Conservation (phyloP, 1,139 yeast genomes). For the Diutina neorugosa region DNA sequence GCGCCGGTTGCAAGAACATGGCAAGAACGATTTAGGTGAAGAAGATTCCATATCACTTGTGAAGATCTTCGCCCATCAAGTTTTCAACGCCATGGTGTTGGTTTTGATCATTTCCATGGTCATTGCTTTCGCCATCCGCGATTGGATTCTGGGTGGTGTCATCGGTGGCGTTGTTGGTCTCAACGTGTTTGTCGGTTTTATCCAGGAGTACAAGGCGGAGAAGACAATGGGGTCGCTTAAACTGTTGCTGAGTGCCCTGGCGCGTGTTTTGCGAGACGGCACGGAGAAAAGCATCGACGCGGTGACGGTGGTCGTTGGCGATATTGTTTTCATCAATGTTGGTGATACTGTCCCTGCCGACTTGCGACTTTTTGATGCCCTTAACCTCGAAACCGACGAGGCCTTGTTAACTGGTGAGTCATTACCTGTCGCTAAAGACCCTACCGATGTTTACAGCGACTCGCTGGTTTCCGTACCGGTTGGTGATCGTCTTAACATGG, state of each 20-base stretch:
- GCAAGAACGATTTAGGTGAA: conserved; percentile 52
- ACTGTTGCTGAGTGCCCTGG: conserved; percentile 61
- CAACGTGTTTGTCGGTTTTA: conserved; percentile 57
- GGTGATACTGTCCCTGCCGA: conserved; percentile 82
- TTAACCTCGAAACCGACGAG: conserved; percentile 72
- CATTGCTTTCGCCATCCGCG: conserved; percentile 62
- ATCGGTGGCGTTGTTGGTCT: conserved; percentile 58
- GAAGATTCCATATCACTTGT: conserved; percentile 43
- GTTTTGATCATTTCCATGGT: conserved; percentile 65
- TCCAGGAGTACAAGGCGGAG: conserved; percentile 66
- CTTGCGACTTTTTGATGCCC: conserved; percentile 43
- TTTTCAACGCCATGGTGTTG: conserved; percentile 72
- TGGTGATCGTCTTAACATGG: conserved; percentile 70
- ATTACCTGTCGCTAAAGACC: conserved; percentile 52
- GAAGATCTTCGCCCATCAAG: conserved; percentile 53
- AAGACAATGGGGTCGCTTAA: conserved; percentile 71
- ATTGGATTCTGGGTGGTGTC: conserved; percentile 80
- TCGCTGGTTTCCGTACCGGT: conserved; percentile 37
- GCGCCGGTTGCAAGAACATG: conserved; percentile 18
- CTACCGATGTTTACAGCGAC: conserved; percentile 27
- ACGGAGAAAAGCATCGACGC: conserved; percentile 48
- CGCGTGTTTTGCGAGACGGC: conserved; percentile 57
- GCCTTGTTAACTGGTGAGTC: conserved; percentile 77
- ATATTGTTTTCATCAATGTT: conserved; percentile 48
- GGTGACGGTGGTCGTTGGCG: conserved; percentile 66